Evolutionary conservation across 2,329 filamentous ascomycete genomes (phyloP).

Genomic region (Pezicula rhizophila): DNA sequence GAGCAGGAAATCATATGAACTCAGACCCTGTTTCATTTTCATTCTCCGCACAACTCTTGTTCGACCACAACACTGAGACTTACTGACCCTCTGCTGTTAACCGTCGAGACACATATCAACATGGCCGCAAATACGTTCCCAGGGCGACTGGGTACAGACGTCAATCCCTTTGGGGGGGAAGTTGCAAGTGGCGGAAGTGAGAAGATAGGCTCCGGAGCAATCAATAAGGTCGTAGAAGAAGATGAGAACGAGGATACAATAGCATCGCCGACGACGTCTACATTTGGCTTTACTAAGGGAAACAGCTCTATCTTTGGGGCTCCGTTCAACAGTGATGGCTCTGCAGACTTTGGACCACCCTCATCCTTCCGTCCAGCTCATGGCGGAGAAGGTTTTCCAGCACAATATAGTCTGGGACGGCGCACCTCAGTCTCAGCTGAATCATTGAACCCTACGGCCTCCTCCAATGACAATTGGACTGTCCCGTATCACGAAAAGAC

Average conservation of each 20-base stretch:
- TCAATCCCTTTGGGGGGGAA: slow-evolving; percentile 66
- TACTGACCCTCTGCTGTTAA: no score
- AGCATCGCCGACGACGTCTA: slow-evolving; percentile 65
- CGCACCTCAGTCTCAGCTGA: slow-evolving; percentile 96
- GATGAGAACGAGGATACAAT: slow-evolving; percentile 67
- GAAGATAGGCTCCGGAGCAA: slow-evolving; percentile 48
- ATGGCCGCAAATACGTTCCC: slow-evolving; percentile 76
- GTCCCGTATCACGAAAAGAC: slow-evolving; percentile 83
- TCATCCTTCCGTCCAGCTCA: slow-evolving; percentile 28
- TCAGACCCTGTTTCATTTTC: no score
- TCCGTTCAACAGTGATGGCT: slow-evolving; percentile 41
- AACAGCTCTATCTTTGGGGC: slow-evolving; percentile 29
- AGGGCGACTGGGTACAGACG: slow-evolving; percentile 60
- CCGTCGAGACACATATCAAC: slow-evolving; percentile 20
- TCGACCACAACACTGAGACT: background rate
- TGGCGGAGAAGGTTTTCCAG: slow-evolving; percentile 68
- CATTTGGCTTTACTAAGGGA: slow-evolving; percentile 39
- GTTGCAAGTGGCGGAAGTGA: slow-evolving; percentile 20
- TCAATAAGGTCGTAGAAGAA: slow-evolving; percentile 37
- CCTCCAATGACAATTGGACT: slow-evolving; percentile 81
- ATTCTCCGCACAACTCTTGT: background rate
- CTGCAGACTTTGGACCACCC: slow-evolving; percentile 36
- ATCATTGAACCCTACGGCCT: slow-evolving; percentile 82
- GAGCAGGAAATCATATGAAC: no score
- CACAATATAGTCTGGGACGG: slow-evolving; percentile 87